Percentiles rank a stretch among this genome's conserved stretches.
Evolutionary conservation across 2,329 filamentous ascomycete species (phyloP).

Genomic region (Ramularia collo-cygni): DNA sequence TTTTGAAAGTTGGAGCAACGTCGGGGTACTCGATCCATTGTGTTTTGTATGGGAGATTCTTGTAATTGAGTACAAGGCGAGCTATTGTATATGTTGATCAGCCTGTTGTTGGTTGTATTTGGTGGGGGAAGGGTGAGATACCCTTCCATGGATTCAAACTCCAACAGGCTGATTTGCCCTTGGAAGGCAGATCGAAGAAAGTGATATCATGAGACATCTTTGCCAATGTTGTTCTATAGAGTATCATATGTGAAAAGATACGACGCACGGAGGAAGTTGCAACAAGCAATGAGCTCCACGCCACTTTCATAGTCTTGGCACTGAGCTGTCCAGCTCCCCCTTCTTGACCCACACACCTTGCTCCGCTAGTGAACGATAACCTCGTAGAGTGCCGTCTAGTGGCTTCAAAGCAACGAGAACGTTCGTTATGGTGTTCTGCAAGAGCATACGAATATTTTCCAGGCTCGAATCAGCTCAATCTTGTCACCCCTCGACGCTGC

Average conservation of each 20-base stretch:
- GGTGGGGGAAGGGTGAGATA: slow-evolving; percentile 30
- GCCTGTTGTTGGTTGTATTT: not conserved
- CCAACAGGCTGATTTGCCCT: slow-evolving; percentile 47
- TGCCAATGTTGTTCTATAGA: not conserved
- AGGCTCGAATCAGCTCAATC: too few relatives aligned
- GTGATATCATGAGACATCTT: slow-evolving; percentile 37
- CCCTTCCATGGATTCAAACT: slow-evolving; percentile 67
- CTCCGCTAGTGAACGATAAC: too few relatives aligned
- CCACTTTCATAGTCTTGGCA: not conserved
- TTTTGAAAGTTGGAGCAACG: slow-evolving; percentile 48
- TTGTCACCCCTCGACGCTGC: too few relatives aligned
- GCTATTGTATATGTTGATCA: slow-evolving; percentile 37
- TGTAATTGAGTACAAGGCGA: slow-evolving; percentile 61
- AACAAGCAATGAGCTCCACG: not conserved
- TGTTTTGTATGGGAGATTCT: slow-evolving; percentile 59
- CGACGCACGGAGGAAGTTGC: not conserved
- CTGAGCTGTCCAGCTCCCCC: not conserved
- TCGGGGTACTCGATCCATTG: slow-evolving; percentile 66
- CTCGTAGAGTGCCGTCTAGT: too few relatives aligned
- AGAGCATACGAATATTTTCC: too few relatives aligned
- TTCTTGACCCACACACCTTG: not conserved
- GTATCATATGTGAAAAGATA: not conserved
- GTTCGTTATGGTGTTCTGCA: too few relatives aligned
- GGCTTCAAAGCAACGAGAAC: too few relatives aligned
- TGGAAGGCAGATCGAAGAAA: slow-evolving; percentile 58